Evolutionary conservation across 345 rosid species (phyloP).

Genomic region (Citrus sinensis): DVS_A1.0 CM039164.1:16297501-16298000

Average conservation of each 20-base stretch:
- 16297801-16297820: slow-evolving; percentile 20
- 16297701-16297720: background rate
- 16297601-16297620: slow-evolving; percentile 38
- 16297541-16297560: slow-evolving; percentile 42
- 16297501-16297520: slow-evolving; percentile 28
- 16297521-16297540: slow-evolving; percentile 51
- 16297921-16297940: slow-evolving; percentile 24
- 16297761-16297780: slow-evolving; percentile 16
- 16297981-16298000: slow-evolving; percentile 30
- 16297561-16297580: slow-evolving; percentile 33
- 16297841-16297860: slow-evolving; percentile 41
- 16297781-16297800: slow-evolving; percentile 27
- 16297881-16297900: slow-evolving; percentile 26
- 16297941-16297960: slow-evolving; percentile 16
- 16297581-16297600: slow-evolving; percentile 52
- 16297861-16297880: slow-evolving; percentile 35
- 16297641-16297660: slow-evolving; percentile 36
- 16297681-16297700: slow-evolving; percentile 30
- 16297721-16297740: background rate
- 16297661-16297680: slow-evolving; percentile 35
- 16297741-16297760: background rate
- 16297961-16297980: slow-evolving; percentile 19
- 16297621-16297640: slow-evolving; percentile 39
- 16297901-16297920: slow-evolving; percentile 41
- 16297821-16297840: slow-evolving; percentile 38